phyloP scores from a whole-genome alignment of 2,329 filamentous ascomycete species.

The Biscogniauxia marginata region DNA sequence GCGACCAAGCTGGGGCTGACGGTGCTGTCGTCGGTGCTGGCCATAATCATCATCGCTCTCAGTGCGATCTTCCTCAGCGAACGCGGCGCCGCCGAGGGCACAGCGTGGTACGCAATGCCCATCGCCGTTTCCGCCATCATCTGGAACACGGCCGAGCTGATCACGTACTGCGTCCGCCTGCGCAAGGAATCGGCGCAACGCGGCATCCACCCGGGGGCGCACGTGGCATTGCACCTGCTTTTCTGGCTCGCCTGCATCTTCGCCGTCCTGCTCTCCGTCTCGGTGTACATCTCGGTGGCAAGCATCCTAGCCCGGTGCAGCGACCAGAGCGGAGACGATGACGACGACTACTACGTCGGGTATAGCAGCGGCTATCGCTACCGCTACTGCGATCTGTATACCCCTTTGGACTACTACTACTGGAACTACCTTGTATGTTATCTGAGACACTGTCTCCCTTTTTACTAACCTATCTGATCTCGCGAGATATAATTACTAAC shows the following conservation, averaged over 20 bases:
- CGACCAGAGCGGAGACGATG: conserved; percentile 1
- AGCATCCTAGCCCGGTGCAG: conserved; percentile 3
- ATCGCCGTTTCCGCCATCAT: conserved; percentile 25
- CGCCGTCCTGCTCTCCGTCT: conserved; percentile 18
- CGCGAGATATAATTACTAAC: background rate
- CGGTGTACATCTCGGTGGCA: conserved; percentile 2
- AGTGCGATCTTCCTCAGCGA: conserved; percentile 20
- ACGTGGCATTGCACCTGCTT: conserved; percentile 28
- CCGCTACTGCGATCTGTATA: conserved; percentile 17
- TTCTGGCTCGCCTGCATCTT: conserved; percentile 29
- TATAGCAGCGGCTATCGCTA: conserved; percentile 8
- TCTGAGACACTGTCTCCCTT: background rate
- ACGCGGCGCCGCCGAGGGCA: conserved; percentile 1
- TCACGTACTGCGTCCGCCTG: conserved; percentile 27
- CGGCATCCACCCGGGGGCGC: conserved; percentile 33
- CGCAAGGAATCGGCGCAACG: conserved; percentile 23
- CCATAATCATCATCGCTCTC: conserved; percentile 26
- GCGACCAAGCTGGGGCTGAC: conserved; percentile 25
- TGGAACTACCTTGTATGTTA: conserved; percentile 11
- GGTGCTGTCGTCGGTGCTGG: conserved; percentile 18
- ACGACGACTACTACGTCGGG: background rate
- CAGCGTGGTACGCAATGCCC: conserved; percentile 19
- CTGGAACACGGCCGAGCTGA: conserved; percentile 31
- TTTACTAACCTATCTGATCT: too few species aligned
- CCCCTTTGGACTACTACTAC: conserved; percentile 6